Evolutionary conservation across 495 filamentous ascomycete species (phyloP), one percentile per base, ranked within the genome.

Genomic region (Pyrenula aspistea): DNA sequence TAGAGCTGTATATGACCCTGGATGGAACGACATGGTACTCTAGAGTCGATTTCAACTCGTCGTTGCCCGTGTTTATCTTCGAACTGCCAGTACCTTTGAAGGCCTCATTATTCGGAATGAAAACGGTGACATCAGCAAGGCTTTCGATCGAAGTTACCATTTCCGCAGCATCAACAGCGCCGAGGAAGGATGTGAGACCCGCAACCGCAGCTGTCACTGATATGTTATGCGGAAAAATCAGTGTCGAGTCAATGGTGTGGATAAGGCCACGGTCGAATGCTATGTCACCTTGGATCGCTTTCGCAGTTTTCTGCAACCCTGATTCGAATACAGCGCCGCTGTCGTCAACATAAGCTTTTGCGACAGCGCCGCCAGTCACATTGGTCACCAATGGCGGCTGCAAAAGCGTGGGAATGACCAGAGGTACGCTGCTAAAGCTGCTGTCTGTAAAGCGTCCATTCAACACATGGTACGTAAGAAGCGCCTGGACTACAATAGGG

Each of bases 201-300:
- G 70, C 71, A 2, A 69, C 69, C 0, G 61, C 51, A 15, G 80
- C 71, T 10, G 82, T 83, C 20, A 67, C 62, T 12, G 61, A 57
- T 49, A 84, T 57, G 58, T 76, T 77, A 47, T 65, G 48, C 0
- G 86, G 86, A 36, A 86, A 66, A 21, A 71, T 71, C 22, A 52
- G 19, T 21, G 22, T 20, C 19, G 19, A 24, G 66, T 88, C 78
- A 61, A 89, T 79, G 49, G 88, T 68, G 63, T 89, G 85, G 24
- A 87, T 70, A 1, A 83, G 74, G 36, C 86, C 86, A 19, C 80
- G 77, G 31, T 71, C 74, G 68, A 86, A 88, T 58, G 73, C 72
- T 48, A 83, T 60, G 64, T 88, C 72, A 58, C 67, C 62, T 48
- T 56, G 60, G 10, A 57, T 61, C 22, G 68, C 65, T 21, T 65